These are phyloP conservation scores for Cladosporium sp. DNA, from an alignment of 2,329 filamentous ascomycete genomes.

Conservation along the genomic window DNA sequence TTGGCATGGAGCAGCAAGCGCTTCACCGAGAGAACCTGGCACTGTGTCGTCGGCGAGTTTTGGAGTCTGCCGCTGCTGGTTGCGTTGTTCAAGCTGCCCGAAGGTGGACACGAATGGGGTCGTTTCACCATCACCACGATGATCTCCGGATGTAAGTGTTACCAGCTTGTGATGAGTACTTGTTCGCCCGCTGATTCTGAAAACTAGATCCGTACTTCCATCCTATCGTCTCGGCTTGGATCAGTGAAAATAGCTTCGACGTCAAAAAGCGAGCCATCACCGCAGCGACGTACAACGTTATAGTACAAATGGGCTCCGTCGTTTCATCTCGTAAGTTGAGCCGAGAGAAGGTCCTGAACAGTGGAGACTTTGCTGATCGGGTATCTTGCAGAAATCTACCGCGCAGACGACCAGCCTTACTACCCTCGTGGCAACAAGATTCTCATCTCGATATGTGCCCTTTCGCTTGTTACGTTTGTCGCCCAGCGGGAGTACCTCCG, in stretches of 20 bases:
- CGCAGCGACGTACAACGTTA: constrained; percentile 36
- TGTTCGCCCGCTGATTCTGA: constrained; percentile 29
- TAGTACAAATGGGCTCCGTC: constrained; percentile 8
- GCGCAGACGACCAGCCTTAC: constrained; percentile 24
- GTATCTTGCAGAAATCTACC: constrained; percentile 28
- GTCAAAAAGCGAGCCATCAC: constrained; percentile 52
- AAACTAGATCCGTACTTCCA: constrained; percentile 43
- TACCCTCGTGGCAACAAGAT: constrained; percentile 51
- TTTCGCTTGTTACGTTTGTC: constrained; percentile 45
- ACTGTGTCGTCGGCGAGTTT: constrained; percentile 39
- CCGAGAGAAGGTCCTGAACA: too few species aligned
- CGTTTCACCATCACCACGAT: constrained; percentile 37
- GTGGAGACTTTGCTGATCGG: background rate
- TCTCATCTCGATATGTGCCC: constrained; percentile 47
- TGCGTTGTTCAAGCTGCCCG: constrained; percentile 33
- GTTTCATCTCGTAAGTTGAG: constrained; percentile 7
- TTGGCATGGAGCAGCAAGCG: constrained; percentile 48
- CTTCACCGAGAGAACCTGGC: constrained; percentile 50
- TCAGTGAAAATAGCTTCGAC: constrained; percentile 58
- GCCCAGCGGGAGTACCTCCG: constrained; percentile 49
- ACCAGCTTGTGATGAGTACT: constrained; percentile 29
- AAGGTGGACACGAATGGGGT: constrained; percentile 34
- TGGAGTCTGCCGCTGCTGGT: constrained; percentile 40
- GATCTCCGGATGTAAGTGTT: constrained; percentile 25
- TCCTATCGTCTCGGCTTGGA: constrained; percentile 58